Evolutionary conservation across 129 eudicot genomes (phyloP), one percentile per base, ranked within the genome.

Genomic region (Ambrosia artemisiifolia): DNA sequence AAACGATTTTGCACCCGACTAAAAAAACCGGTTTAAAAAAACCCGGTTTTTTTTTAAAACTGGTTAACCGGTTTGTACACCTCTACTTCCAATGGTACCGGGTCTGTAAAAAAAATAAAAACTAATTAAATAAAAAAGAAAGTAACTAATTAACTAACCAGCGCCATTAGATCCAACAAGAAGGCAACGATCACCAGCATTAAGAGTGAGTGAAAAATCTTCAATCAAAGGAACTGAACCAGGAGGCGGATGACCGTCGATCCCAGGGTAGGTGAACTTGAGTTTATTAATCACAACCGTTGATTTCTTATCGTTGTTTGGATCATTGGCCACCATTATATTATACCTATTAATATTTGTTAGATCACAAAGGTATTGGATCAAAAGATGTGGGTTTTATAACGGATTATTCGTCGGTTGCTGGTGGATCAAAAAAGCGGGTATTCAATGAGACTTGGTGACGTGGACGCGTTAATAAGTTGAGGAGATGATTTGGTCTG

Each of bases 151-250:
- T 24, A 24, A 12, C 34, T 51, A 47, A 93, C 98, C 99, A 7
- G 99, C 99, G 80, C 99, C 99, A 74, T 94, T 94, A 69, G 99
- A 82, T 57, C 99, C 99, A 36, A 94, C 94, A 3, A 94, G 97
- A 59, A 94, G 97, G 80, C 94, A 90, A 0, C 99, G 91, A 48
- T 88, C 80, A 51, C 91, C 96, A 75, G 97, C 50, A 48, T 76
- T 70, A 67, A 94, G 97, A 30, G 88, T 42, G 42, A 94, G 88
- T 36, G 81, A 74, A 82, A 94, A 88, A 71, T 94, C 97, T 19
- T 94, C 75, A 28, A 94, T 94, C 42, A 94, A 81, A 34, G 98
- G 98, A 17, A 77, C 72, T 53, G 98, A 90, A 6, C 98, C 98
- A 3, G 98, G 98, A 14, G 98, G 98, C 14, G 98, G 98, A 46